Conservation (phyloP, 495 filamentous ascomycete genomes). For the Tetracladium setigerum region DNA sequence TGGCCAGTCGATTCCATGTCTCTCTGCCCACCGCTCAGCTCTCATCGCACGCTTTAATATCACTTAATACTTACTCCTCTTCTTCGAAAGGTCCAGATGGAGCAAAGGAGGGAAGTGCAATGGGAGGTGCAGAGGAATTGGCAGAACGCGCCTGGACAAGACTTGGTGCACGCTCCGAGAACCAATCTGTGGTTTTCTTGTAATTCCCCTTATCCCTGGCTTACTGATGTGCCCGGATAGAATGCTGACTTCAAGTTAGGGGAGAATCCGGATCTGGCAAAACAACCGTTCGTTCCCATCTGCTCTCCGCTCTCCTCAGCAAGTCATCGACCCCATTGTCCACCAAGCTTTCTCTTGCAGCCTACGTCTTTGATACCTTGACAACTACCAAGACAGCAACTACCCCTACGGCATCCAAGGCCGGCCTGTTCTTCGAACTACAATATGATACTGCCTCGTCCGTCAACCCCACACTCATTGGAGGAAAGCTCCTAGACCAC, state of each 20-base stretch:
- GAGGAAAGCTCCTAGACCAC: constrained; percentile 91
- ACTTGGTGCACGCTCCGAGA: constrained; percentile 82
- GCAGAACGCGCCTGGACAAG: constrained; percentile 77
- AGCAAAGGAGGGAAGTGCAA: constrained; percentile 73
- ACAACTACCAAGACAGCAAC: constrained; percentile 97
- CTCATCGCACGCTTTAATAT: constrained; percentile 83
- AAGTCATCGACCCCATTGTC: constrained; percentile 89
- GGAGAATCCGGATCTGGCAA: constrained; percentile 96
- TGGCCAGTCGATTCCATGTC: constrained; percentile 93
- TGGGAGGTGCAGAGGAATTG: constrained; percentile 82
- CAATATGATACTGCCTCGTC: constrained; percentile 89
- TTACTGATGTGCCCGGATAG: not conserved
- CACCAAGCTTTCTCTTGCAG: constrained; percentile 82
- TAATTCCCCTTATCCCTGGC: constrained; percentile 38
- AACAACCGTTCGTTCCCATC: constrained; percentile 83
- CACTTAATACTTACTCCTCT: constrained; percentile 86
- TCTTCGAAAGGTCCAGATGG: constrained; percentile 86
- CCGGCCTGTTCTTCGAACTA: constrained; percentile 88
- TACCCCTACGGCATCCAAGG: constrained; percentile 90
- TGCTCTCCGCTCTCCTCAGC: constrained; percentile 73
- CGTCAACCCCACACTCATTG: constrained; percentile 74
- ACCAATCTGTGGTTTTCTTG: constrained; percentile 89
- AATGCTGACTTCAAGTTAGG: constrained; percentile 32
- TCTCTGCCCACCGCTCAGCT: constrained; percentile 78
- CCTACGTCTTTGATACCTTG: constrained; percentile 90